Evolutionary conservation across 108 stramenopile genomes (phyloP).

Genomic region (Cyclostephanos invisitatus): DNA sequence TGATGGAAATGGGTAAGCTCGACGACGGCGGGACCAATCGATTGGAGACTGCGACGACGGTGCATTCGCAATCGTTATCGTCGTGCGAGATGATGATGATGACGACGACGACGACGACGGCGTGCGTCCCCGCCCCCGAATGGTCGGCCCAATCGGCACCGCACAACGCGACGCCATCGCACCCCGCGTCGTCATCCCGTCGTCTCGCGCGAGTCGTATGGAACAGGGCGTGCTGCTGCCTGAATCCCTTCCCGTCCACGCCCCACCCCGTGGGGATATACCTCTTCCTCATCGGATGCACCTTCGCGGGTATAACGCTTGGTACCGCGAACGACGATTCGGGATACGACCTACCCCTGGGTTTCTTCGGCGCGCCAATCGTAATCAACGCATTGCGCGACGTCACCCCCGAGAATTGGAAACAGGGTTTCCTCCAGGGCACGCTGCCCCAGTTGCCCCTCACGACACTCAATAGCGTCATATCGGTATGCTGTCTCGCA

Average conservation of each 20-base stretch:
- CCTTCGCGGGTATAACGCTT: conserved; percentile 51
- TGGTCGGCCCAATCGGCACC: not conserved
- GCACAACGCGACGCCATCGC: not conserved
- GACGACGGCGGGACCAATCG: not conserved
- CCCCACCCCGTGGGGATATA: conserved; percentile 69
- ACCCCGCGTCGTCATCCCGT: not conserved
- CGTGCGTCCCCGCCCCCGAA: not conserved
- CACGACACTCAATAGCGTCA: conserved; percentile 79
- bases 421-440: conserved; percentile 67
- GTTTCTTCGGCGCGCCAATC: conserved; percentile 59
- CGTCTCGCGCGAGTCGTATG: not conserved
- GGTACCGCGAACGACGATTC: conserved; percentile 44
- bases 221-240: conserved; percentile 40
- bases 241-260: conserved; percentile 32
- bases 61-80: not conserved
- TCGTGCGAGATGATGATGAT: not conserved
- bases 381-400: conserved; percentile 53
- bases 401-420: conserved; percentile 60
- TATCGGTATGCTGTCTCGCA: conserved; percentile 75
- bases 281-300: conserved; percentile 57
- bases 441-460: conserved; percentile 83
- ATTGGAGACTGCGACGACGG: conserved; percentile 1
- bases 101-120: conserved; percentile 21
- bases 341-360: conserved; percentile 50
- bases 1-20: conserved; percentile 24